Evolutionary conservation across 2,329 filamentous ascomycete species (phyloP).

Genomic region (Penicillium sp.): DNA sequence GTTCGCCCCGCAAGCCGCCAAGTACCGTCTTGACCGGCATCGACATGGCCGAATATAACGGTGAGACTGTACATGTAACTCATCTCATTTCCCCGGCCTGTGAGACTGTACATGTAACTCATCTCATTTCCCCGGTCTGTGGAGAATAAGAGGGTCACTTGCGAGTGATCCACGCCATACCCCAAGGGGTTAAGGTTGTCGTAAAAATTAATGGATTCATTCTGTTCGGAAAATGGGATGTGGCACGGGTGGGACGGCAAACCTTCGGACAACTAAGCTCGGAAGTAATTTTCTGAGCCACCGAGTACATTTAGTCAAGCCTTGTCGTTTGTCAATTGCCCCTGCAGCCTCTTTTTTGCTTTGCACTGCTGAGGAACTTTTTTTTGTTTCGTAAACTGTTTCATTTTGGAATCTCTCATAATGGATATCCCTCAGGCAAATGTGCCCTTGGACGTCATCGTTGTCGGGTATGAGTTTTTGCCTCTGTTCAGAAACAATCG

Average conservation of each 20-base stretch:
- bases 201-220: background rate
- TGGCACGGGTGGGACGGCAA: conserved; percentile 19
- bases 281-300: conserved; percentile 13
- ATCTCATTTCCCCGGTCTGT: conserved; percentile 3
- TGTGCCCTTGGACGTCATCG: conserved; percentile 31
- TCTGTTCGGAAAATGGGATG: background rate
- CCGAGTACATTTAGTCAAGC: background rate
- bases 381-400: background rate
- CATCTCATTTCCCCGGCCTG: conserved; percentile 2
- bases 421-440: conserved; percentile 28
- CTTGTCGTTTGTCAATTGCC: background rate
- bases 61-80: background rate
- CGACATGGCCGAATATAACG: background rate
- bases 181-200: conserved; percentile 2
- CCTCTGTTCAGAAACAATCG: background rate
- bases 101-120: conserved; percentile 1
- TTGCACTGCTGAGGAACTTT: background rate
- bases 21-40: background rate
- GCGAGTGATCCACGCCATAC: conserved; percentile 3
- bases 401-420: background rate
- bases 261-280: conserved; percentile 8
- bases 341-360: background rate
- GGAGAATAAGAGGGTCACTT: conserved; percentile 7
- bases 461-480: conserved; percentile 33
- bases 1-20: conserved; percentile 6